Conservation (phyloP, 2,329 filamentous ascomycete species). For the Magnaporthiopsis rhizophila region DNA sequence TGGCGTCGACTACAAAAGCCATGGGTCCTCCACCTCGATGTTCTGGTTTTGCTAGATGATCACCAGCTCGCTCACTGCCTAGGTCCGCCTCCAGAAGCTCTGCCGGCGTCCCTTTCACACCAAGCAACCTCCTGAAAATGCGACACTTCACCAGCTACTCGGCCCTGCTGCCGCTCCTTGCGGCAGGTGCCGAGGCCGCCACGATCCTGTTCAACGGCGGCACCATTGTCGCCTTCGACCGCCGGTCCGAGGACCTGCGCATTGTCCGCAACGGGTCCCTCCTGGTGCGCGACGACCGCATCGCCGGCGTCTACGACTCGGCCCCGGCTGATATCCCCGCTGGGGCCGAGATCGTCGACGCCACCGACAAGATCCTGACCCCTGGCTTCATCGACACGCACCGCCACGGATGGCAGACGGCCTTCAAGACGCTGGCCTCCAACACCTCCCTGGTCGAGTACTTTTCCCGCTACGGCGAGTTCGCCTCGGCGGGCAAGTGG, state of each 20-base stretch:
- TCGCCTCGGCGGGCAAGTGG: constrained; percentile 22
- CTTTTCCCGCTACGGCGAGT: constrained; percentile 31
- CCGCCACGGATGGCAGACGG: constrained; percentile 48
- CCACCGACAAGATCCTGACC: constrained; percentile 40
- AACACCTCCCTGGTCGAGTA: constrained; percentile 44
- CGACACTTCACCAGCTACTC: not conserved
- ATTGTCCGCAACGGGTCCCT: constrained; percentile 32
- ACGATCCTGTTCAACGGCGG: constrained; percentile 20
- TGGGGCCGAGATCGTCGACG: constrained; percentile 33
- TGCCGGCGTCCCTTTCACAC: not conserved
- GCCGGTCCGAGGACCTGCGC: constrained; percentile 21
- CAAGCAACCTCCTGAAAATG: not conserved
- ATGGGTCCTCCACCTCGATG: not conserved
- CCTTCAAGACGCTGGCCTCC: constrained; percentile 41
- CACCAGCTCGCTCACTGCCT: not conserved
- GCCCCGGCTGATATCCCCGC: not conserved
- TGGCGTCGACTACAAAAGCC: not conserved
- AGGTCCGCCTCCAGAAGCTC: not conserved
- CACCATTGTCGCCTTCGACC: constrained; percentile 34
- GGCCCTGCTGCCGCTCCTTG: constrained; percentile 1
- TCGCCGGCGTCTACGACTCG: constrained; percentile 22
- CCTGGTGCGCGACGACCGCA: constrained; percentile 29
- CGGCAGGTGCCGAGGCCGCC: constrained; percentile 11
- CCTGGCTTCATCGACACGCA: constrained; percentile 52
- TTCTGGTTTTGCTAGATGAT: not conserved